Evolutionary conservation across 805 yeast species (phyloP), one percentile per base, ranked within the genome.

Genomic region (Suhomyces emberorum): DNA sequence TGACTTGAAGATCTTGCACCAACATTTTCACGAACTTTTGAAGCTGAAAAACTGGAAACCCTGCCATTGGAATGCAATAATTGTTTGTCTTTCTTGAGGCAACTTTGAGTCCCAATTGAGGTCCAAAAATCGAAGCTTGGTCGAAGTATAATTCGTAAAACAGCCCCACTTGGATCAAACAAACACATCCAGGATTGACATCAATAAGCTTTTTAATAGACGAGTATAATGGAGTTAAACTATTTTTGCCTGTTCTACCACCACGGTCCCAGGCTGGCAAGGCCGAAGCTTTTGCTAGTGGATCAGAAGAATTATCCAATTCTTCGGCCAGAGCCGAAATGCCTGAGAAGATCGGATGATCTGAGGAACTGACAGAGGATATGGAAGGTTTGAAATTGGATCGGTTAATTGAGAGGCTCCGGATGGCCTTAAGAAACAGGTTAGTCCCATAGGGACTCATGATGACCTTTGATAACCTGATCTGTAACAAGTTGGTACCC

Each of bases 81-180:
- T 66, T 66, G 38, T 64, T 62, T 26, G 76, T 70, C 36, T 64
- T 64, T 48, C 76, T 72, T 24, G 65, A 65, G 0, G 95, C 83
- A 2, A 88, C 70, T 31, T 85, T 80, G 19, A 91, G 57, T 19
- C 88, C 88, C 36, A 93, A 59, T 35, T 76, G 58, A 2, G 84
- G 81, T 0, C 87, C 95, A 53, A 72, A 79, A 29, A 69, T 70
- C 7, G 78, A 76, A 1, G 98, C 98, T 42, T 88, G 95, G 35
- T 89, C 89, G 52, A 85, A 88, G 54, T 93, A 93, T 3, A 91
- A 63, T 61, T 87, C 96, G 49, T 84, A 87, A 57, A 87, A 87
- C 15, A 88, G 77, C 1, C 96, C 97, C 24, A 88, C 89, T 49
- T 88, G 95, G 1, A 88, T 80, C 26, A 68, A 25, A 31, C 70